Evolutionary conservation across 1,284 basidiomycete species (phyloP).

Genomic region (Stereum hirsutum): DNA sequence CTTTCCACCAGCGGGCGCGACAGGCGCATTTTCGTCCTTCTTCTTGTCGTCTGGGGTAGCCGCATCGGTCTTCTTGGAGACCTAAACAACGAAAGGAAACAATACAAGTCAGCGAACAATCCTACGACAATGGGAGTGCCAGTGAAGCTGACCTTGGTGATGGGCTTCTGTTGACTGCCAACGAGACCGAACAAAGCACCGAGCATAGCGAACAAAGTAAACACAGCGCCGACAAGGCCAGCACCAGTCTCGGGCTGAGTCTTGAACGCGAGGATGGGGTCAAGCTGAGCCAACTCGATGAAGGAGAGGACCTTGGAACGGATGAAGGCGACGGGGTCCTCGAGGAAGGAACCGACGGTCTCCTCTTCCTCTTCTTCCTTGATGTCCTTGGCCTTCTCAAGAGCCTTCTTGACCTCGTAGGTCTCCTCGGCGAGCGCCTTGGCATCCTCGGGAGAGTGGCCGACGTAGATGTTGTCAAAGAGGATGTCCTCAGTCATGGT

Average conservation of each 20-base stretch:
- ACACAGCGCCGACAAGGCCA: constrained; percentile 59
- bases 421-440: constrained; percentile 76
- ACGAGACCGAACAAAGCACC: constrained; percentile 73
- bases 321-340: constrained; percentile 71
- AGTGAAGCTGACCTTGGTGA: constrained; percentile 40
- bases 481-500: constrained; percentile 98
- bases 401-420: constrained; percentile 73
- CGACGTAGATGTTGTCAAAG: constrained; percentile 92
- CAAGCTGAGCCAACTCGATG: constrained; percentile 61
- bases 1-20: constrained; percentile 61
- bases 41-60: constrained; percentile 55
- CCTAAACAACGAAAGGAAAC: constrained; percentile 25
- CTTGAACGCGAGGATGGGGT: constrained; percentile 73
- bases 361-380: constrained; percentile 46
- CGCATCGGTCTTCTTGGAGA: constrained; percentile 68
- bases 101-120: not conserved
- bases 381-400: constrained; percentile 53
- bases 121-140: not conserved
- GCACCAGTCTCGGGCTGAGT: constrained; percentile 79
- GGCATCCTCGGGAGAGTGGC: constrained; percentile 80
- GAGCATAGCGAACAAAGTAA: constrained; percentile 80
- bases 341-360: constrained; percentile 51
- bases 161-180: constrained; percentile 60
- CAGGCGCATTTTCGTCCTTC: constrained; percentile 51
- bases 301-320: constrained; percentile 70